Conservation (phyloP, 768 basidiomycete species). For the Lyophyllum shimeji region DNA sequence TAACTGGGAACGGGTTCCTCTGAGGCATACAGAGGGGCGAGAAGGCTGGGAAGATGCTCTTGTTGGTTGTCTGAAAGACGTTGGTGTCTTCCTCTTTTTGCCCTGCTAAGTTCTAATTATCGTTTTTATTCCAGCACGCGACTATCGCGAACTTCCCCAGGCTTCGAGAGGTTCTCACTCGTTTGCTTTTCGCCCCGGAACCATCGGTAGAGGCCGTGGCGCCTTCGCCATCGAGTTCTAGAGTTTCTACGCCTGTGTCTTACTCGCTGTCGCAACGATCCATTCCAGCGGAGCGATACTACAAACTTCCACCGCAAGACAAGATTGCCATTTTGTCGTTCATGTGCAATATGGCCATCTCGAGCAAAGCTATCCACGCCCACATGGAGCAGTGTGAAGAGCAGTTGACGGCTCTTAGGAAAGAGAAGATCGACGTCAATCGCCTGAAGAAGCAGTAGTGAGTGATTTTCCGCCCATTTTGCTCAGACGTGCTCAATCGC, state of each 20-base stretch:
- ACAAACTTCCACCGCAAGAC: conserved; percentile 68
- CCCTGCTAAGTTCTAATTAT: neutral
- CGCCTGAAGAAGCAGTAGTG: conserved; percentile 86
- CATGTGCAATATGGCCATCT: conserved; percentile 86
- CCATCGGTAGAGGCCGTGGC: conserved; percentile 39
- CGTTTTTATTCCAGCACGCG: conserved; percentile 56
- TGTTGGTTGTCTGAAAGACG: conserved; percentile 86
- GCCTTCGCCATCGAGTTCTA: conserved; percentile 44
- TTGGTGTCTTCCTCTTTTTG: conserved; percentile 39
- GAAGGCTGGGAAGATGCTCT: conserved; percentile 92
- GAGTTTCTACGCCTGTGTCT: conserved; percentile 45
- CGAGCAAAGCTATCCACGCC: conserved; percentile 83
- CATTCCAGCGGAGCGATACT: conserved; percentile 68
- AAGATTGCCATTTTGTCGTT: conserved; percentile 86
- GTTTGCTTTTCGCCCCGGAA: conserved; percentile 71
- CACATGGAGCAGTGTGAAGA: conserved; percentile 92
- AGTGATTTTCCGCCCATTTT: conserved; percentile 33
- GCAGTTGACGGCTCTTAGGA: conserved; percentile 87
- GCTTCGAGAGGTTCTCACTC: conserved; percentile 68
- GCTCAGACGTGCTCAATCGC: conserved; percentile 11
- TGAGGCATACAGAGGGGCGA: conserved; percentile 71
- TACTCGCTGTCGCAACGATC: conserved; percentile 42
- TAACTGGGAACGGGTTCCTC: conserved; percentile 80
- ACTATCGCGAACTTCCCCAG: conserved; percentile 70
- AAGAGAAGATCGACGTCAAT: conserved; percentile 95